Conservation (phyloP, 805 yeast species). For the Saturnispora diversa region DNA sequence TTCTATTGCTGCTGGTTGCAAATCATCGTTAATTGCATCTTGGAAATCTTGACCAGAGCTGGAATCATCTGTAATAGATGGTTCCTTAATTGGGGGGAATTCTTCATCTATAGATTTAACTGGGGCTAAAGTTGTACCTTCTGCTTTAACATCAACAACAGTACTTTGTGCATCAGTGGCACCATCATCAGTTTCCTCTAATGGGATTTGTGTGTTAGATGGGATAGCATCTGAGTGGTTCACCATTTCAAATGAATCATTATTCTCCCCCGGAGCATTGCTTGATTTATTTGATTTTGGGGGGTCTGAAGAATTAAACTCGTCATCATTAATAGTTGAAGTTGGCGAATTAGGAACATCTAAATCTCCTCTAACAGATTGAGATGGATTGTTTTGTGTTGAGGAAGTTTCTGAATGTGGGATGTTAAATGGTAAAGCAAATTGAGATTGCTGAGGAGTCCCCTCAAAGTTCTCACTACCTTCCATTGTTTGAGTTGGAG, state of each 20-base stretch:
- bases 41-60: slow-evolving; percentile 15
- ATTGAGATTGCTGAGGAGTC: slow-evolving; percentile 19
- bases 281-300: background rate
- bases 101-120: slow-evolving; percentile 4
- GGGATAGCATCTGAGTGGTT: slow-evolving; percentile 36
- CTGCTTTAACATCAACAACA: slow-evolving; percentile 10
- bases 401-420: slow-evolving; percentile 84
- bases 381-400: slow-evolving; percentile 86
- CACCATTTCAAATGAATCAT: slow-evolving; percentile 48
- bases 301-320: slow-evolving; percentile 21
- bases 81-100: slow-evolving; percentile 10
- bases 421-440: slow-evolving; percentile 39
- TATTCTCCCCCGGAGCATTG: slow-evolving; percentile 21
- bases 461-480: slow-evolving; percentile 12
- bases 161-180: slow-evolving; percentile 8
- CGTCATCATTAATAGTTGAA: slow-evolving; percentile 27
- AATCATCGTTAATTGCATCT: slow-evolving; percentile 15
- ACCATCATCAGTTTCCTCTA: slow-evolving; percentile 6
- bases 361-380: slow-evolving; percentile 75
- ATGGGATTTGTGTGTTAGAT: background rate
- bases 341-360: slow-evolving; percentile 36
- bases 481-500: slow-evolving; percentile 41
- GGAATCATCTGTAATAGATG: slow-evolving; percentile 9
- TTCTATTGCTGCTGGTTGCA: slow-evolving; percentile 11
- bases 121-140: background rate